Evolutionary conservation across 208 protist species (phyloP), one percentile per base, ranked within the genome.

Genomic region (Wallacemonas sp.): DNA sequence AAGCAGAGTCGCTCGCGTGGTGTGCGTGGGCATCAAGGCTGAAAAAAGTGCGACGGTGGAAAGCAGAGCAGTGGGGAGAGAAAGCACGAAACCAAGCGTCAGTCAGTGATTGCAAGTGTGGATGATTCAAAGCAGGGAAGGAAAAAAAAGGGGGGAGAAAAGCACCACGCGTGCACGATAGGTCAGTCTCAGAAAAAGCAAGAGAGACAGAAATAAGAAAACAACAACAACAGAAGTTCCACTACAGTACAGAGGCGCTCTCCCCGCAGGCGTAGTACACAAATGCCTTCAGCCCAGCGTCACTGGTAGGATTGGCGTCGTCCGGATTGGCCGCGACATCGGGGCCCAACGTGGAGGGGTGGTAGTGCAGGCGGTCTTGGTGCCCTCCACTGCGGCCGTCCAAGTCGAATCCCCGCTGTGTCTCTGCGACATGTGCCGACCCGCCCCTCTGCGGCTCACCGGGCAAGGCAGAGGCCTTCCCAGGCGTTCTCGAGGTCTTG

Each of bases 191-290:
- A 29, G 7, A 38, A 55, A 65, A 33, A 57, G 0, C 5, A 26
- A 57, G n/a, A 8, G 22, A 57, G 41, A 39, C n/a, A 45, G 18
- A 65, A 64, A 3, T 14, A 25, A 49, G 26, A 48, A 61, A 12
- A 42, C 10, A 11, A 66, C 42, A 42, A 61, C 68, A 16, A 57
- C 46, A 73, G 33, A 72, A 44, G 11, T 8, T 10, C 3, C 11
- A 7, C 39, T 48, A 77, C 20, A 70, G 57, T 36, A 77, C 36
- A 5, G 63, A 36, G 33, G 61, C 71, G 18, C 61, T 52, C 28
- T 77, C 67, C 41, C 71, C 76, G 74, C 74, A 77, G 2, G 71
- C 62, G 57, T 76, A 77, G 38, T 67, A 52, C 39, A 77, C 45
- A 28, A 82, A 61, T 25, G 57, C 63, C 33, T 72, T 44, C 48